These are phyloP conservation scores for Boletus rubroflammeus DNA, from an alignment of 768 basidiomycete genomes.

Conservation along the genomic window DNA sequence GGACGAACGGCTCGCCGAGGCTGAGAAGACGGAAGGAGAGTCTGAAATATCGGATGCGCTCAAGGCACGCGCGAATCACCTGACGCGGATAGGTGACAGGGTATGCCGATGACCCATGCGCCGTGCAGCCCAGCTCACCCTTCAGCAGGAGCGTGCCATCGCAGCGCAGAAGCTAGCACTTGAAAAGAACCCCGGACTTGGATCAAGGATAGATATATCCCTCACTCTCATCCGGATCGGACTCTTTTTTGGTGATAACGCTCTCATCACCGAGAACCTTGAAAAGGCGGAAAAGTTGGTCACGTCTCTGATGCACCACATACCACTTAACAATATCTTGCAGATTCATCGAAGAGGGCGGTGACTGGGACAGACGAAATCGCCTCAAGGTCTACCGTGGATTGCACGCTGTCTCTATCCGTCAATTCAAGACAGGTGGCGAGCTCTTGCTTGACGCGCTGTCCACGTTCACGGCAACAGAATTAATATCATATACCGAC, in stretches of 20 bases:
- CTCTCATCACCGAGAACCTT: conserved; percentile 67
- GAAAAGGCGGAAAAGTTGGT: conserved; percentile 78
- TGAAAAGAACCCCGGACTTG: conserved; percentile 89
- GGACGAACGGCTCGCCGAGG: conserved; percentile 77
- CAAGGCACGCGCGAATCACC: conserved; percentile 77
- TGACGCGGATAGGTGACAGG: conserved; percentile 87
- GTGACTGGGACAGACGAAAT: conserved; percentile 97
- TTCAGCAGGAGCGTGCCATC: conserved; percentile 67
- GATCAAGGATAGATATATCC: conserved; percentile 89
- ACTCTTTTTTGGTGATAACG: conserved; percentile 81
- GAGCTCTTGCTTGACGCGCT: conserved; percentile 87
- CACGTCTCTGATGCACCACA: neutral
- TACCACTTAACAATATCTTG: neutral
- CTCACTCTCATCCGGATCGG: conserved; percentile 86
- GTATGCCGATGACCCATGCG: conserved; percentile 21
- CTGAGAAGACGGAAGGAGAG: conserved; percentile 88
- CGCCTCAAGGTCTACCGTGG: conserved; percentile 95
- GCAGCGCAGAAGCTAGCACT: conserved; percentile 80
- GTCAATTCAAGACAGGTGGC: conserved; percentile 87
- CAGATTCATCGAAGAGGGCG: conserved; percentile 90
- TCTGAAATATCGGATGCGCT: conserved; percentile 89
- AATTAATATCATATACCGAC: conserved; percentile 83
- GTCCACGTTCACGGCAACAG: conserved; percentile 91
- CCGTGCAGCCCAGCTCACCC: neutral
- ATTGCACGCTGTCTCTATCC: conserved; percentile 77